Evolutionary conservation across 257 asterid species (phyloP).

Genomic region (Phtheirospermum japonicum): DNA sequence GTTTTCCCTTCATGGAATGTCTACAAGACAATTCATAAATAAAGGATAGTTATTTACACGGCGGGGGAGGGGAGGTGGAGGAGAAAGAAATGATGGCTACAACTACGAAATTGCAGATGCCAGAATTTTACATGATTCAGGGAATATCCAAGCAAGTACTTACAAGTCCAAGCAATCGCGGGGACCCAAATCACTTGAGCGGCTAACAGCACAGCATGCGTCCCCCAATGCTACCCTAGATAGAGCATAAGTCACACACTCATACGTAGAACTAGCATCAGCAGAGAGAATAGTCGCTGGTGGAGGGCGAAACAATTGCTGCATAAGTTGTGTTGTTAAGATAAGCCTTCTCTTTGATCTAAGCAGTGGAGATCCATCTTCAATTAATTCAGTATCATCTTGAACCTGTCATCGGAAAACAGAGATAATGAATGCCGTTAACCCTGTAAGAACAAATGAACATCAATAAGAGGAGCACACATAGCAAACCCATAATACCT

Average conservation of each 20-base stretch:
- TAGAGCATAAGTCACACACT: slow-evolving; percentile 48
- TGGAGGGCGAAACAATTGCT: slow-evolving; percentile 67
- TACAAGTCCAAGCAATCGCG: slow-evolving; percentile 42
- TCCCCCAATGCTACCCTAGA: slow-evolving; percentile 71
- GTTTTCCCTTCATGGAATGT: slow-evolving; percentile 30
- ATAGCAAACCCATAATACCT: slow-evolving; percentile 46
- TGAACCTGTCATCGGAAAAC: slow-evolving; percentile 47
- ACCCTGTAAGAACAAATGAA: slow-evolving; percentile 15
- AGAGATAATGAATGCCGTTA: slow-evolving; percentile 15
- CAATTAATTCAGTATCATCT: slow-evolving; percentile 48
- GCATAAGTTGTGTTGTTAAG: slow-evolving; percentile 79
- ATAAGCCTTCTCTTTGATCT: slow-evolving; percentile 71
- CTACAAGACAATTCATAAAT: slow-evolving; percentile 33
- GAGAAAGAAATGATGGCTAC: neutral
- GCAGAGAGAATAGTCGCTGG: slow-evolving; percentile 52
- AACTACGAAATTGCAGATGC: neutral
- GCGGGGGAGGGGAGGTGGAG: neutral
- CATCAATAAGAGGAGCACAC: slow-evolving; percentile 19
- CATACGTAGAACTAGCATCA: slow-evolving; percentile 47
- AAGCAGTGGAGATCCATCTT: slow-evolving; percentile 48
- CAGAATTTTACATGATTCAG: slow-evolving; percentile 3
- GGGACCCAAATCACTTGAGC: slow-evolving; percentile 33
- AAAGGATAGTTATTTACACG: slow-evolving; percentile 9
- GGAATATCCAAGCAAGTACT: slow-evolving; percentile 29
- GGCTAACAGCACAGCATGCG: slow-evolving; percentile 55